Percentiles rank a stretch among this genome's conserved stretches.
phyloP scores from a whole-genome alignment of 2,329 filamentous ascomycete genomes.

The Fusarium sp. region DNA sequence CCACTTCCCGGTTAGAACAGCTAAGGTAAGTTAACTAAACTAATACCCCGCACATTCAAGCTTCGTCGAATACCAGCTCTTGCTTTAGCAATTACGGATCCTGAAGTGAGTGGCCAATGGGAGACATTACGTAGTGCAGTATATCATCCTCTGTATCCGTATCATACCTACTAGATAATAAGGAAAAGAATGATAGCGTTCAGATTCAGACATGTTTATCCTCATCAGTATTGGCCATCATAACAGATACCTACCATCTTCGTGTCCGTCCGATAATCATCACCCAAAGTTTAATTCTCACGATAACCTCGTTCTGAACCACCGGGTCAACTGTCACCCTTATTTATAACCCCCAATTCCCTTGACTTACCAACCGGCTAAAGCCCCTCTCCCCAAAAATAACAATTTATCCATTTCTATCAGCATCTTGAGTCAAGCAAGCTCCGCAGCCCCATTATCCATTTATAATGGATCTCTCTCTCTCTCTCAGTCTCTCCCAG shows the following conservation, averaged over 20 bases:
- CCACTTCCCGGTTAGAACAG: conserved; percentile 15
- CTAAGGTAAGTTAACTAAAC: background rate
- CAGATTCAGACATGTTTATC: background rate
- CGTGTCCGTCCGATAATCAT: background rate
- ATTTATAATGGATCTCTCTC: background rate
- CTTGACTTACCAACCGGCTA: background rate
- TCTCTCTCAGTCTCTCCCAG: too few species aligned
- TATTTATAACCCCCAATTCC: background rate
- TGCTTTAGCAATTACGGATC: conserved; percentile 43
- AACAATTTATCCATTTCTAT: conserved; percentile 3
- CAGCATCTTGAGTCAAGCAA: conserved; percentile 4
- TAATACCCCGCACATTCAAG: conserved; percentile 21
- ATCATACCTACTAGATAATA: background rate
- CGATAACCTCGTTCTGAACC: background rate
- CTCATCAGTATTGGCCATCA: background rate
- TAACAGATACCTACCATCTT: background rate
- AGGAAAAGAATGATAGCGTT: background rate
- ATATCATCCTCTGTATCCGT: background rate
- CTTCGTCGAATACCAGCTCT: conserved; percentile 42
- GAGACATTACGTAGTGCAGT: background rate
- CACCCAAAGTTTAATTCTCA: background rate
- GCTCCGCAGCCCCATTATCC: background rate
- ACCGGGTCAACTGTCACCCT: conserved; percentile 9
- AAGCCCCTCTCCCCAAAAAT: background rate
- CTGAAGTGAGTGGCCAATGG: background rate